Conservation (phyloP, 2,329 filamentous ascomycete genomes). For the Calonectria pseudoreteaudii region DNA sequence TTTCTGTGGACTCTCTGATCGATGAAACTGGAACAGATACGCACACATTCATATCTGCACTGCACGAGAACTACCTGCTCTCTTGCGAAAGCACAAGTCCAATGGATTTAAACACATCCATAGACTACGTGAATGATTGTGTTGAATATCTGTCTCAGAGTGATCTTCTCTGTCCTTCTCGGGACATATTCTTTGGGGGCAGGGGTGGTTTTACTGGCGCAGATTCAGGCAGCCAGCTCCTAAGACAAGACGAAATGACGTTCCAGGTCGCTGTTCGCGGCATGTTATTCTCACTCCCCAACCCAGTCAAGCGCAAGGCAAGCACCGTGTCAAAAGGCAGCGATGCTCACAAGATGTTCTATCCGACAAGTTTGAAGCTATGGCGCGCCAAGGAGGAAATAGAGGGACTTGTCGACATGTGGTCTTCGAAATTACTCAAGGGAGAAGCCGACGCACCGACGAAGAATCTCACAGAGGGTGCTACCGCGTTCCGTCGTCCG, state of each 20-base stretch:
- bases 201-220: slow-evolving; percentile 64
- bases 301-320: slow-evolving; percentile 81
- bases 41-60: slow-evolving; percentile 86
- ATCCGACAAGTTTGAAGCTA: slow-evolving; percentile 84
- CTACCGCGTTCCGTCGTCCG: slow-evolving; percentile 61
- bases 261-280: slow-evolving; percentile 93
- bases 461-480: slow-evolving; percentile 57
- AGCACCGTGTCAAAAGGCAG: slow-evolving; percentile 55
- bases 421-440: slow-evolving; percentile 71
- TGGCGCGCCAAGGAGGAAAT: slow-evolving; percentile 89
- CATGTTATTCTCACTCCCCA: slow-evolving; percentile 84
- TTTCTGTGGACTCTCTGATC: slow-evolving; percentile 80
- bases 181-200: slow-evolving; percentile 75
- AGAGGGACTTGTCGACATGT: slow-evolving; percentile 77
- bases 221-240: slow-evolving; percentile 75
- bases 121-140: slow-evolving; percentile 86
- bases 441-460: slow-evolving; percentile 58
- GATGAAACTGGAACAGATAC: slow-evolving; percentile 95
- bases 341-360: slow-evolving; percentile 91
- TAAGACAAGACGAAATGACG: slow-evolving; percentile 93
- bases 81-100: slow-evolving; percentile 76
- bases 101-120: slow-evolving; percentile 67
- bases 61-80: slow-evolving; percentile 93
- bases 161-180: slow-evolving; percentile 83
- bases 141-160: slow-evolving; percentile 88